Evolutionary conservation across 1,284 basidiomycete genomes (phyloP).

Genomic region (Vanrija pseudolonga): DNA sequence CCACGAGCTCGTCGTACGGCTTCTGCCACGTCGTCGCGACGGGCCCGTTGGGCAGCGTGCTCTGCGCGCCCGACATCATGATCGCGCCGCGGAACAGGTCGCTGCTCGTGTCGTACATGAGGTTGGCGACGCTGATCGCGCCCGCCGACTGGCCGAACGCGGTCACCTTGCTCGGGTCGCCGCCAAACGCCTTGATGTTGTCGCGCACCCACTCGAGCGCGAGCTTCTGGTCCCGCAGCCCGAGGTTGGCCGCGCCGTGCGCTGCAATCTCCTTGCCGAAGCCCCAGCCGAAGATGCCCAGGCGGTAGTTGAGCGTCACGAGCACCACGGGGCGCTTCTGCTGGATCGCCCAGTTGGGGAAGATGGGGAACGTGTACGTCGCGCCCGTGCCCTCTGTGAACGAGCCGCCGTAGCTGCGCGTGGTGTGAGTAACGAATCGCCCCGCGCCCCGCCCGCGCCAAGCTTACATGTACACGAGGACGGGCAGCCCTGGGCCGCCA

Average conservation of each 20-base stretch:
- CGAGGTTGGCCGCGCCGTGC: slow-evolving; percentile 42
- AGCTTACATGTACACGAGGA: slow-evolving; percentile 30
- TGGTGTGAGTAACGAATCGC: slow-evolving; percentile 2
- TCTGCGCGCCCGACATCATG: slow-evolving; percentile 47
- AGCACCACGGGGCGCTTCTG: slow-evolving; percentile 43
- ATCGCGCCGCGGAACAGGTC: slow-evolving; percentile 46
- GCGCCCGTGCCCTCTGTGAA: slow-evolving; percentile 24
- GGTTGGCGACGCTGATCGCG: slow-evolving; percentile 38
- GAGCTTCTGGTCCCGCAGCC: slow-evolving; percentile 50
- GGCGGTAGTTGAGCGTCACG: slow-evolving; percentile 51
- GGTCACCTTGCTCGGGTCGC: slow-evolving; percentile 49
- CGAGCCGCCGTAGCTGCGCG: slow-evolving; percentile 39
- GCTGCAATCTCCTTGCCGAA: slow-evolving; percentile 37
- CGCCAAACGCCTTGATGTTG: slow-evolving; percentile 53
- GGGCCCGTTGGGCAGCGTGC: slow-evolving; percentile 28
- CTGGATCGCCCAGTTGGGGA: slow-evolving; percentile 14
- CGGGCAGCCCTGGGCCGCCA: slow-evolving; percentile 32
- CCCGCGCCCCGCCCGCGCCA: too few relatives aligned
- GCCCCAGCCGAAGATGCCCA: slow-evolving; percentile 51
- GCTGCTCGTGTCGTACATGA: slow-evolving; percentile 31
- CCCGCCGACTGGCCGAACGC: slow-evolving; percentile 49
- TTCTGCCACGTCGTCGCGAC: slow-evolving; percentile 29
- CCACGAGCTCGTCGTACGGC: slow-evolving; percentile 32
- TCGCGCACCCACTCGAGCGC: slow-evolving; percentile 54
- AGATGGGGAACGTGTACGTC: slow-evolving; percentile 22